A percentile compares a stretch with the other conserved stretches of the same genome.
Evolutionary conservation across 2,329 filamentous ascomycete species (phyloP).

Genomic region (Leptographium lundbergii): DNA sequence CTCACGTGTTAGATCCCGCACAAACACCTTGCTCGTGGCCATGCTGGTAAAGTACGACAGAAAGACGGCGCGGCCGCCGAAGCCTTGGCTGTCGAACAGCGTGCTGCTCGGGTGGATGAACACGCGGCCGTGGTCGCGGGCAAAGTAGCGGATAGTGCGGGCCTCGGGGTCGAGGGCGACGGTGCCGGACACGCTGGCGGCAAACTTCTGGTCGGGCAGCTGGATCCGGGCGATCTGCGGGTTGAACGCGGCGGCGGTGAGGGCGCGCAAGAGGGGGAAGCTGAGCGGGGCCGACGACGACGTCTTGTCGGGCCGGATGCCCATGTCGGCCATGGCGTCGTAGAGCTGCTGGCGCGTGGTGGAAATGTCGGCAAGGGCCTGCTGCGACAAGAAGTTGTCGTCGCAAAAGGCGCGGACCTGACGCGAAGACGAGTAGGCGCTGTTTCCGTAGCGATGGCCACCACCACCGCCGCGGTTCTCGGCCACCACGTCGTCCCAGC

Average conservation of each 20-base stretch:
- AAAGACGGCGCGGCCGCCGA: slow-evolving; percentile 62
- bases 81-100: slow-evolving; percentile 70
- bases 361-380: slow-evolving; percentile 78
- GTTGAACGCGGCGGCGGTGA: slow-evolving; percentile 61
- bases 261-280: slow-evolving; percentile 47
- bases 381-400: slow-evolving; percentile 69
- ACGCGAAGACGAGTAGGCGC: slow-evolving; percentile 34
- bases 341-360: slow-evolving; percentile 80
- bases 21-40: slow-evolving; percentile 81
- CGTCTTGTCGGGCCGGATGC: slow-evolving; percentile 45
- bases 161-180: slow-evolving; percentile 91
- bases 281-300: slow-evolving; percentile 16
- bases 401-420: slow-evolving; percentile 68
- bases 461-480: background rate
- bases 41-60: slow-evolving; percentile 88
- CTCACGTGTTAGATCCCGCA: slow-evolving; percentile 79
- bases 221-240: slow-evolving; percentile 88
- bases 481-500: slow-evolving; percentile 51
- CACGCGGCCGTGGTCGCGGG: slow-evolving; percentile 70
- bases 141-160: slow-evolving; percentile 83
- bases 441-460: background rate
- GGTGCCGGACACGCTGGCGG: slow-evolving; percentile 71
- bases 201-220: slow-evolving; percentile 93
- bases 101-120: slow-evolving; percentile 88
- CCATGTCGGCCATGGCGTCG: slow-evolving; percentile 71